phyloP scores from a whole-genome alignment of 2,329 filamentous ascomycete genomes.

The Escovopsis sp. region DNA sequence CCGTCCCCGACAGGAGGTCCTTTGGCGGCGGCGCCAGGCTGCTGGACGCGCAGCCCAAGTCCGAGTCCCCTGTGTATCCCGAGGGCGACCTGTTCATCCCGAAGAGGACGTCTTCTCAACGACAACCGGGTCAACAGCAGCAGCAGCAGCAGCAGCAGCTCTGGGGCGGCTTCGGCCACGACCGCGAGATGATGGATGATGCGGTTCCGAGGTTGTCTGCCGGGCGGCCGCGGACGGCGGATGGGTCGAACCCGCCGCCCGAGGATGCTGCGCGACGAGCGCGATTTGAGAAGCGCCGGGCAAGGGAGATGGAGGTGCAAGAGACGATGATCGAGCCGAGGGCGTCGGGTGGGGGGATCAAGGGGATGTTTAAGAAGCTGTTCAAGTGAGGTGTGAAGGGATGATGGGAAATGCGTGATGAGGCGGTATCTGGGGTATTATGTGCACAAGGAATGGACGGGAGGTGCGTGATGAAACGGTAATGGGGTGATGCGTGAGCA shows the following conservation, averaged over 20 bases:
- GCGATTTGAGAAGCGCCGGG: slow-evolving; percentile 18
- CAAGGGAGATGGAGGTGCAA: slow-evolving; percentile 14
- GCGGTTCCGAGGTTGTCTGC: slow-evolving; percentile 10
- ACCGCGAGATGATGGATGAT: slow-evolving; percentile 15
- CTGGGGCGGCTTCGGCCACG: slow-evolving; percentile 8
- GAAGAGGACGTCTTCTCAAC: slow-evolving; percentile 16
- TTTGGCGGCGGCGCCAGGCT: background rate
- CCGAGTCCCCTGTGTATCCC: background rate
- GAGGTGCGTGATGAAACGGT: no score
- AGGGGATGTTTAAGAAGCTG: slow-evolving; percentile 22
- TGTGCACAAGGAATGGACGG: slow-evolving; percentile 1
- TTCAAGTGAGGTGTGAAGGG: slow-evolving; percentile 13
- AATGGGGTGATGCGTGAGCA: no score
- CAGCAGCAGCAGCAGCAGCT: no score
- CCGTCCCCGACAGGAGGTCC: background rate
- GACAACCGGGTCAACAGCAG: no score
- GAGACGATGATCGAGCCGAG: slow-evolving; percentile 14
- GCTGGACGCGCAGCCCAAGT: background rate
- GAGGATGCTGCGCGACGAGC: slow-evolving; percentile 20
- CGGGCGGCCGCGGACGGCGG: slow-evolving; percentile 8
- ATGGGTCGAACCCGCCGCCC: slow-evolving; percentile 11
- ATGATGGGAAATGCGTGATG: slow-evolving; percentile 1
- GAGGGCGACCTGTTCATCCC: slow-evolving; percentile 12
- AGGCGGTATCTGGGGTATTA: no score
- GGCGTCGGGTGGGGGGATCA: slow-evolving; percentile 18